These are phyloP conservation scores for Cercospora sp. DNA, from an alignment of 2,329 filamentous ascomycete species.

Conservation along the genomic window DNA sequence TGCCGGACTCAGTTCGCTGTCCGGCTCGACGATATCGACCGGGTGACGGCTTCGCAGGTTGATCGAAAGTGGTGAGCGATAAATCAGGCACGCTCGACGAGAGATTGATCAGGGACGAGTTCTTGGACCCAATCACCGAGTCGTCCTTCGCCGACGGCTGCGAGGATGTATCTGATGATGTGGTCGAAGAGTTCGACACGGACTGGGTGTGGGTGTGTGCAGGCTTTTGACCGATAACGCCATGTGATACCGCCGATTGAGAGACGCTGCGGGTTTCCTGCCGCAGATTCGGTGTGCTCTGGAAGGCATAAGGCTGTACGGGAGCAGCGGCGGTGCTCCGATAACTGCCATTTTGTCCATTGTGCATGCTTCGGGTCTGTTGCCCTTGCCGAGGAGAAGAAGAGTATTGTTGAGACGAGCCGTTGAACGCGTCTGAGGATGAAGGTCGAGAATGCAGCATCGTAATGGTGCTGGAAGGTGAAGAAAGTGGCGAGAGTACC, in stretches of 20 bases:
- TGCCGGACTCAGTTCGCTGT: slow-evolving; percentile 53
- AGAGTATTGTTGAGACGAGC: slow-evolving; percentile 40
- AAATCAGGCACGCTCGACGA: slow-evolving; percentile 56
- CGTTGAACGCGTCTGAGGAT: slow-evolving; percentile 50
- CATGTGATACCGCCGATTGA: slow-evolving; percentile 45
- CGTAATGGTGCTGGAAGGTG: slow-evolving; percentile 49
- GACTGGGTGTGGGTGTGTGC: slow-evolving; percentile 46
- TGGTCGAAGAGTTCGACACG: slow-evolving; percentile 47
- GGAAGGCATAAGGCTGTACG: slow-evolving; percentile 54
- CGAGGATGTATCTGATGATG: slow-evolving; percentile 50
- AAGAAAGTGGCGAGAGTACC: slow-evolving; percentile 51
- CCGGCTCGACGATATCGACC: slow-evolving; percentile 78
- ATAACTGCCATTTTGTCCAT: slow-evolving; percentile 44
- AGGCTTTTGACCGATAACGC: slow-evolving; percentile 27
- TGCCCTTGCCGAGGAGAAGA: slow-evolving; percentile 43
- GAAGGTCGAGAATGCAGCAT: slow-evolving; percentile 50
- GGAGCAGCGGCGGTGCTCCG: slow-evolving; percentile 46
- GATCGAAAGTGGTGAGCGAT: slow-evolving; percentile 56
- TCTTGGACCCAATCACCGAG: slow-evolving; percentile 36
- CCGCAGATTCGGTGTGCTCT: slow-evolving; percentile 55
- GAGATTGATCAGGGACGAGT: slow-evolving; percentile 48
- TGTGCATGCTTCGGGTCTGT: slow-evolving; percentile 47
- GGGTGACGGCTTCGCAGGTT: slow-evolving; percentile 65
- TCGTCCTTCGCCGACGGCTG: slow-evolving; percentile 39
- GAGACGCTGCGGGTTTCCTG: slow-evolving; percentile 59